These are phyloP conservation scores for Fusarium sulawesiense DNA, from an alignment of 2,329 filamentous ascomycete species.

Conservation along the genomic window DNA sequence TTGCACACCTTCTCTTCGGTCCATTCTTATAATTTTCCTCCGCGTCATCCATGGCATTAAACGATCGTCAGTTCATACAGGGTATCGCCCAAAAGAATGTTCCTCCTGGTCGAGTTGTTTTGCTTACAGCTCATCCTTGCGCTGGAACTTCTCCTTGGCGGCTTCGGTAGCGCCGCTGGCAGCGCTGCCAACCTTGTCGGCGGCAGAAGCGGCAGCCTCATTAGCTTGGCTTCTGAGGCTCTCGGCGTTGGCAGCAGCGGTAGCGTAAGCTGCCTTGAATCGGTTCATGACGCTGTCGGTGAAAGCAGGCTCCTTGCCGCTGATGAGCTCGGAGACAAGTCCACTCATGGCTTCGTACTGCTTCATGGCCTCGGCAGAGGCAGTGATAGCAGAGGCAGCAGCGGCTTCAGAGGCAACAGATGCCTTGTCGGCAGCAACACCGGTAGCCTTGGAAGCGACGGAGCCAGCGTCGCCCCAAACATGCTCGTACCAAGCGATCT, in stretches of 20 bases:
- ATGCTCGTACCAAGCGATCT: conserved; percentile 67
- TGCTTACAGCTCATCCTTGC: conserved; percentile 56
- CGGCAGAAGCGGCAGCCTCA: conserved; percentile 49
- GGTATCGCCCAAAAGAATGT: conserved; percentile 48
- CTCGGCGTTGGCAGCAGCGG: conserved; percentile 67
- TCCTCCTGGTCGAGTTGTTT: conserved; percentile 19
- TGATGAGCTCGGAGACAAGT: conserved; percentile 80
- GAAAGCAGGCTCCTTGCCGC: conserved; percentile 82
- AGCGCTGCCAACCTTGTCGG: conserved; percentile 52
- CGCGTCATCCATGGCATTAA: conserved; percentile 40
- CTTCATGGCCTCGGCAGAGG: conserved; percentile 67
- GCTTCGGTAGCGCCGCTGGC: conserved; percentile 57
- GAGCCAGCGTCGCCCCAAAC: conserved; percentile 61
- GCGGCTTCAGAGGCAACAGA: conserved; percentile 56
- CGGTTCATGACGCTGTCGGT: conserved; percentile 82
- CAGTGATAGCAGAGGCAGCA: conserved; percentile 68
- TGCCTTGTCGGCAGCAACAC: conserved; percentile 50
- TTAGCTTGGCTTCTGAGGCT: conserved; percentile 54
- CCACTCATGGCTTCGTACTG: conserved; percentile 78
- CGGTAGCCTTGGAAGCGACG: conserved; percentile 71
- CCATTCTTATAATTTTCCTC: conserved; percentile 26
- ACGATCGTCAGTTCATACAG: conserved; percentile 45
- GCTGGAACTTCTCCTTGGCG: conserved; percentile 54
- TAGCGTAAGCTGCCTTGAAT: conserved; percentile 77
- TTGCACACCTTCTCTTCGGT: conserved; percentile 4